Base-by-base conservation (phyloP, 2,329 filamentous ascomycete genomes). In the Diatrype stigma region DNA sequence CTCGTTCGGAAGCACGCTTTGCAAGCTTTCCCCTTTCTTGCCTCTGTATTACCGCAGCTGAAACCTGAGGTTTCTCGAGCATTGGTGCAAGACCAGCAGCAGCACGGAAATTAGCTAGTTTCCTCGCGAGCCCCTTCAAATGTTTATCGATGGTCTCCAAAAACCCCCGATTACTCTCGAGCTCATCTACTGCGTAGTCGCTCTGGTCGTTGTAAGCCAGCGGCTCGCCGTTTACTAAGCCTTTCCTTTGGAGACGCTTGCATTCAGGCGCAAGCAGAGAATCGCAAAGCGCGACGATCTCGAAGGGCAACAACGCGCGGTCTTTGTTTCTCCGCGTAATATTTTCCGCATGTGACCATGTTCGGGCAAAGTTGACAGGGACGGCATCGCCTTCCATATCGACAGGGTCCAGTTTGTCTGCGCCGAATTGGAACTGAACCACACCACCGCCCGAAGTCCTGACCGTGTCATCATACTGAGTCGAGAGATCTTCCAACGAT, bases 351-450 rank as follows among this genome's bases (percentile, higher is more conserved):
- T 97, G 93, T 17, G 84, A 90, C 77, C 90, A 97, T 0, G 93
- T 96, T 45, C 93, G 85, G 48, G 89, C 84, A 64, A 97, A 96
- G 64, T 96, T 82, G 47, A 99, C 94, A 4, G 94, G 94, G 61
- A 89, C 90, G 7, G 90, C 93, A 56, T 87, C 86, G 42, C 91
- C 94, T 69, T 99, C 94, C 93, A 99, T 99, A 65, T 97, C 92
- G 19, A 96, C 88, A 1, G 94, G 94, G 67, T 99, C 94, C 30
- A 99, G 77, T 56, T 93, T 92, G 64, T 99, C 94, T 30, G 94
- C 94, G 67, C 94, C 94, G 62, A 96, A 99, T 65, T 96, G 91
- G 73, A 99, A 97, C 67, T 99, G 94, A 2, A 99, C 91, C 54
- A 99, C 87, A 30, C 85, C 86, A 7, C 89, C 89, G 2, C 86